A percentile compares a stretch with the other conserved stretches of the same genome.
phyloP scores from a whole-genome alignment of 345 rosid species.

The Erysimum cheiranthoides region DNA sequence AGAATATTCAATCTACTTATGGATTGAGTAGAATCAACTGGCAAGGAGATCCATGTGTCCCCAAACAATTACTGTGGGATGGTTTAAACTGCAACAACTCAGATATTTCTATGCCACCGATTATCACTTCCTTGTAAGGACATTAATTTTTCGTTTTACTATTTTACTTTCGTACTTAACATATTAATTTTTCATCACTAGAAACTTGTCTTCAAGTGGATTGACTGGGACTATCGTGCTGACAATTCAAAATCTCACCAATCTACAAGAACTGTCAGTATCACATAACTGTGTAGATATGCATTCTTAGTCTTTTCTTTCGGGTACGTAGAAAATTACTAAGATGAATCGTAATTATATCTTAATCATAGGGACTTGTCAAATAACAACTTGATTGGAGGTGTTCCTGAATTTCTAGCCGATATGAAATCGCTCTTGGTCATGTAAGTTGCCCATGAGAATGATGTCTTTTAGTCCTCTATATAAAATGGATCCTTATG shows the following conservation, averaged over 20 bases:
- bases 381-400: conserved; percentile 28
- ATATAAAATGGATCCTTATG: background rate
- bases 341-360: too few relatives aligned
- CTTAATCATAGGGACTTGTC: background rate
- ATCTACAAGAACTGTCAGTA: conserved; percentile 50
- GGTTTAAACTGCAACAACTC: conserved; percentile 50
- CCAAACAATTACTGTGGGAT: conserved; percentile 47
- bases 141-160: background rate
- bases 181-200: background rate
- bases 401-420: conserved; percentile 53
- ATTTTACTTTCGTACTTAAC: too few relatives aligned
- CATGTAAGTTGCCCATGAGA: conserved; percentile 49
- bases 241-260: conserved; percentile 40
- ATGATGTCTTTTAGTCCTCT: background rate
- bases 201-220: conserved; percentile 49
- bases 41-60: conserved; percentile 73
- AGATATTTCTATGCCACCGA: background rate
- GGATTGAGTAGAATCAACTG: conserved; percentile 46
- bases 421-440: conserved; percentile 45
- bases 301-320: too few relatives aligned
- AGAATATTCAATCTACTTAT: conserved; percentile 38
- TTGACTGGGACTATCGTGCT: conserved; percentile 40
- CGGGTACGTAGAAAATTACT: too few relatives aligned
- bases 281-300: too few relatives aligned
- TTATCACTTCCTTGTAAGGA: conserved; percentile 36